Conservation (phyloP, 2,329 filamentous ascomycete genomes). For the Phialemoniopsis sp. region DNA sequence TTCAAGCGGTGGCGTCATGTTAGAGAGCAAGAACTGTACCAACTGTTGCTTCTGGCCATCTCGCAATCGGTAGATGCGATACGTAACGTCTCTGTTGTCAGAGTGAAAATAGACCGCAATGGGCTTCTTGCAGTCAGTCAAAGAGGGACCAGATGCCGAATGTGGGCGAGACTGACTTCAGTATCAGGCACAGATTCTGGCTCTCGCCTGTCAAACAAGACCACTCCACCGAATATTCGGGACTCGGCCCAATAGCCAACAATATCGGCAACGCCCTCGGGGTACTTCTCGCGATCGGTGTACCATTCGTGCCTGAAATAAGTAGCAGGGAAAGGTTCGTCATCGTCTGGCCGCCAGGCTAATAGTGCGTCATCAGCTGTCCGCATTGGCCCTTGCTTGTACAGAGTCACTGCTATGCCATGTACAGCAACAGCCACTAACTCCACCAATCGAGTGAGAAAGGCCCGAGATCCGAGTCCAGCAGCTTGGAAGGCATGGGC, state of each 20-base stretch:
- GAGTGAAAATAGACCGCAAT: constrained; percentile 15
- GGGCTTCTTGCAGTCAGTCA: too few species aligned
- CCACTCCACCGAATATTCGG: constrained; percentile 21
- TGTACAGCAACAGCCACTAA: constrained; percentile 1
- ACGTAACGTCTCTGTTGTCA: constrained; percentile 9
- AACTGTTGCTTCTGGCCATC: constrained; percentile 14
- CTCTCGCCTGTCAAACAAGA: constrained; percentile 16
- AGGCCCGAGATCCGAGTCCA: too few species aligned
- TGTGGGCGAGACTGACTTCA: constrained; percentile 1
- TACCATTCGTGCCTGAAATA: too few species aligned
- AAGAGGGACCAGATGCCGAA: too few species aligned
- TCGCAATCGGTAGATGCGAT: constrained; percentile 16
- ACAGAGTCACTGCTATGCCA: not conserved
- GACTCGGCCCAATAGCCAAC: constrained; percentile 21
- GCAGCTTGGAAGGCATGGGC: too few species aligned
- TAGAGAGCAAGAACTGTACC: constrained; percentile 13
- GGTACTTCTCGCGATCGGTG: constrained; percentile 1
- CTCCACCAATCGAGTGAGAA: not conserved
- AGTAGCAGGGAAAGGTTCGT: too few species aligned
- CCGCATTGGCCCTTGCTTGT: too few species aligned
- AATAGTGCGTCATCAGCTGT: too few species aligned
- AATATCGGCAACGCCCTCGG: constrained; percentile 10
- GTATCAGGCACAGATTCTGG: constrained; percentile 3
- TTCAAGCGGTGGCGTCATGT: not conserved
- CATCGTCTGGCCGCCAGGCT: too few species aligned